A percentile compares a stretch with the other conserved stretches of the same genome.
Evolutionary conservation across 23 red algal genomes (phyloP).

Genomic region (Gracilaria gracilis): DNA sequence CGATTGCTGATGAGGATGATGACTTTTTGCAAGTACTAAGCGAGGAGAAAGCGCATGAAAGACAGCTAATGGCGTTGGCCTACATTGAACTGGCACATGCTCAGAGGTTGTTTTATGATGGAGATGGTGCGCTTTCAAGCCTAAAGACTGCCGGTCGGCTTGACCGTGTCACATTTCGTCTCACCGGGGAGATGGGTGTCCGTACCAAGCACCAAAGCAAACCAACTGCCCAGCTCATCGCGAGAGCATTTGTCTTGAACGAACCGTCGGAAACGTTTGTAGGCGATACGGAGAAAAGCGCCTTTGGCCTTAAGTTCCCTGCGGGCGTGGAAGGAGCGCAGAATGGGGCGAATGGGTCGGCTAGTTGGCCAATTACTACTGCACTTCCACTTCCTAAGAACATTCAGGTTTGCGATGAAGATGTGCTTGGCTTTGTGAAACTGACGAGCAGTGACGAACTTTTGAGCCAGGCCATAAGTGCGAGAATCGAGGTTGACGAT

Average conservation of each 20-base stretch:
- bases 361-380: not conserved
- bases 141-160: constrained; percentile 18
- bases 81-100: constrained; percentile 58
- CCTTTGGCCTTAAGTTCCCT: not conserved
- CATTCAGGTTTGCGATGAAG: constrained; percentile 83
- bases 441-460: constrained; percentile 25
- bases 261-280: not conserved
- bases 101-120: constrained; percentile 57
- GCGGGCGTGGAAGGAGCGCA: not conserved
- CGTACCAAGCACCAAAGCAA: constrained; percentile 84
- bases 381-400: constrained; percentile 61
- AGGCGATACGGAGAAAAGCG: not conserved
- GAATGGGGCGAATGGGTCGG: not conserved
- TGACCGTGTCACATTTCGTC: constrained; percentile 37
- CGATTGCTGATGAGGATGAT: constrained; percentile 46
- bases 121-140: constrained; percentile 54
- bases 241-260: constrained; percentile 49
- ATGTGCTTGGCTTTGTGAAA: constrained; percentile 77
- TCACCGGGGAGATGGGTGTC: constrained; percentile 76
- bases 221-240: constrained; percentile 77
- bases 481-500: constrained; percentile 16
- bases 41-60: constrained; percentile 11
- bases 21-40: constrained; percentile 21
- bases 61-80: constrained; percentile 21
- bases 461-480: not conserved